Conservation (phyloP, 2,329 filamentous ascomycete species). For the Aspergillus udagawae region DNA sequence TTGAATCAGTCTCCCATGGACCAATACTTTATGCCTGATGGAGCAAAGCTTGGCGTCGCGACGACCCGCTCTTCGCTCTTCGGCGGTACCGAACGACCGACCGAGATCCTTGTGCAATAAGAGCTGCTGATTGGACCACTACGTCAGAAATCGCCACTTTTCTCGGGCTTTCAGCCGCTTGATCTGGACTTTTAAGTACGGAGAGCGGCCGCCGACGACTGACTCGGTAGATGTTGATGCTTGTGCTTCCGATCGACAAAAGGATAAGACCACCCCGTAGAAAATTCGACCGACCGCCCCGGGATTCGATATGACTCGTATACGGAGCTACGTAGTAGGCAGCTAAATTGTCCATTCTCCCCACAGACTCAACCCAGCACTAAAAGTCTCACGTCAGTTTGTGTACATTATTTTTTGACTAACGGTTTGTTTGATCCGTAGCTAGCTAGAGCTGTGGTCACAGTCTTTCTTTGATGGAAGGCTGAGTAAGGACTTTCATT, state of each 20-base stretch:
- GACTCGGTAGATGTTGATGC: background rate
- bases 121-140: background rate
- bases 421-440: too few relatives aligned
- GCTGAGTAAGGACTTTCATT: too few relatives aligned
- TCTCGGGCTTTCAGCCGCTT: background rate
- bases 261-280: background rate
- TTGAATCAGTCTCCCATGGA: background rate
- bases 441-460: too few relatives aligned
- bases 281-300: background rate
- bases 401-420: background rate
- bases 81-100: background rate
- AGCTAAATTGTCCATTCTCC: too few relatives aligned
- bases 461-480: too few relatives aligned
- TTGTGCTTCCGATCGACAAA: background rate
- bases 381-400: background rate
- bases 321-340: too few relatives aligned
- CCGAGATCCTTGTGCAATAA: background rate
- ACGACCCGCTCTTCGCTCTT: background rate
- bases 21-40: background rate
- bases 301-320: too few relatives aligned
- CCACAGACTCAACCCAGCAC: background rate
- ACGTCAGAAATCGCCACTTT: background rate
- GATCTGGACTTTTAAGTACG: background rate
- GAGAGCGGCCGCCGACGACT: background rate
- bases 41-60: background rate